Base-by-base conservation (phyloP, 2,329 filamentous ascomycete species). In the Cryphonectria radicalis region DNA sequence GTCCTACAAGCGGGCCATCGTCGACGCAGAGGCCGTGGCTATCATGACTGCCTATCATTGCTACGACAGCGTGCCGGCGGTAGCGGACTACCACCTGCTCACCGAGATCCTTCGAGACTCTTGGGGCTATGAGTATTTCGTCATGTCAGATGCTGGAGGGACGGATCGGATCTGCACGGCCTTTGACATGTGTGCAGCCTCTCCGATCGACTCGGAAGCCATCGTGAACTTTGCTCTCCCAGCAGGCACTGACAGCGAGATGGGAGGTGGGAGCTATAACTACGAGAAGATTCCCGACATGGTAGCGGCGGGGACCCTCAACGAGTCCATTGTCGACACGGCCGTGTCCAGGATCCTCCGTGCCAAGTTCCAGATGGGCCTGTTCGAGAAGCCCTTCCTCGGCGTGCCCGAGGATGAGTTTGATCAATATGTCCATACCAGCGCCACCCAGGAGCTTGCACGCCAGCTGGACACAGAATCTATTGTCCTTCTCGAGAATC, bases 11-110 rank as follows among this genome's bases (percentile, higher is more conserved):
- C 85, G 90, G 22, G 87, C 91, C 17, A 93, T 94, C 72, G 87
- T 93, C 46, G 92, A 93, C 76, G 90, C 82, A 13, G 90, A 87
- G 14, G 92, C 90, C 2, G 90, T 85, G 76, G 19, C 67, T 2
- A 88, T 93, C 75, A 94, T 94, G 92, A 89, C 90, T 42, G 88
- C 92, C 0, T 94, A 94, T 77, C 89, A 92, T 76, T 89, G 90
- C 68, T 93, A 93, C 74, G 92, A 94, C 74, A 92, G 92, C 1
- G 83, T 92, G 19, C 91, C 92, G 0, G 85, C 88, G 0, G 87
- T 93, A 66, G 87, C 91, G 1, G 88, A 93, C 77, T 84, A 88
- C 68, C 88, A 91, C 72, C 83, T 90, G 4, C 83, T 93, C 59
- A 92, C 90, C 0, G 86, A 91, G 25, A 92, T 94, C 59, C 82